Evolutionary conservation across 2,329 filamentous ascomycete species (phyloP), one percentile per base, ranked within the genome.

Genomic region (Trichophyton verrucosum): DNA sequence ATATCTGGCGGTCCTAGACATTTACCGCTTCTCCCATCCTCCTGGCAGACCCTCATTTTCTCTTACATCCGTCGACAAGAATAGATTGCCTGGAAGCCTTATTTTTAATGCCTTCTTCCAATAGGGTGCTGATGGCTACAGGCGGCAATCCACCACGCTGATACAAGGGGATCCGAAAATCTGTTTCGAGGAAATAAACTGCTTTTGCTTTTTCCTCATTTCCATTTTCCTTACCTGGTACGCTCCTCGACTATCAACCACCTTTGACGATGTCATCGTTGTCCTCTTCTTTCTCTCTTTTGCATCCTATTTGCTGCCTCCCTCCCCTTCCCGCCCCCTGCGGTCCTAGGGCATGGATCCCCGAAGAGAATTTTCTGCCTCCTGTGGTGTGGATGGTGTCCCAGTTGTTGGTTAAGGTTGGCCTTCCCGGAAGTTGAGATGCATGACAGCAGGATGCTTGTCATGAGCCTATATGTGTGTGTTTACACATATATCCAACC

Each of bases 101-200:
- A 49, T 49, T 49, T 27, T 30, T 27, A 27, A 24, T 49, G 9
- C 11, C 11, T 30, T 13, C 46, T 24, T 15, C 46, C 46, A 49
- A 49, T 49, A 24, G 46, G 46, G 24, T 22, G 46, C 46, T 49
- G 11, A 27, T 33, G 49, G 49, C 49, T 55, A 55, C 11, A 33
- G 27, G n/a, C 49, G 49, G 49, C 15, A 33, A 55, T 55, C 49
- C 24, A 55, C 49, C 49, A 24, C 13, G 9, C 24, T 55, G 49
- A 55, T 36, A 36, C 49, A 55, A 55, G 49, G 49, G 49, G 49
- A 55, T 15, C 49, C 49, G 49, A 55, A 36, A 33, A 55, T 55
- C 49, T 36, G 49, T 55, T 55, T 55, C 49, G 49, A 55, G 22
- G 2, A 33, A 27, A 55, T 55, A 55, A 20, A 17, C 30, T 17